phyloP scores from a whole-genome alignment of 2,329 filamentous ascomycete genomes.

The Pestalotiopsis sp. region DNA sequence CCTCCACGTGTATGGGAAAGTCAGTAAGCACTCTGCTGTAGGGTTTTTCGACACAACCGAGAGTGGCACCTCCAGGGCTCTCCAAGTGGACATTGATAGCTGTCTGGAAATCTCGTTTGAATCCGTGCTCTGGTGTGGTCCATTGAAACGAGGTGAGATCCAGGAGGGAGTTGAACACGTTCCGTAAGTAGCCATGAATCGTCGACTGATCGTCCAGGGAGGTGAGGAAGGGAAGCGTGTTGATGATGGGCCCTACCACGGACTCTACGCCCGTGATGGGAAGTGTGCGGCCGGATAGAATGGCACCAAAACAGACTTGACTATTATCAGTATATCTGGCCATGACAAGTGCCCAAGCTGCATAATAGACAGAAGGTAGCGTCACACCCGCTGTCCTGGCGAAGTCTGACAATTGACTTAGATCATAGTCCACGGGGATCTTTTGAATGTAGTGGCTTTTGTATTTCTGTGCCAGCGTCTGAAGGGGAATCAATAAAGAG shows the following conservation, averaged over 20 bases:
- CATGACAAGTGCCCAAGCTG: conserved; percentile 38
- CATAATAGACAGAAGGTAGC: background rate
- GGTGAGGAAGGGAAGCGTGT: conserved; percentile 29
- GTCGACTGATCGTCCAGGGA: conserved; percentile 17
- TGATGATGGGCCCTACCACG: conserved; percentile 37
- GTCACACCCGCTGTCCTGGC: background rate
- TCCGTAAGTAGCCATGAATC: conserved; percentile 17
- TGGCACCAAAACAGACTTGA: conserved; percentile 35
- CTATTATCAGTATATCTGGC: conserved; percentile 31
- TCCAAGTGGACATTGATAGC: conserved; percentile 10
- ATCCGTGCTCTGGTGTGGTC: conserved; percentile 17
- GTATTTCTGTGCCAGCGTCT: background rate
- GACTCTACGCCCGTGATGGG: conserved; percentile 29
- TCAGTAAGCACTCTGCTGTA: background rate
- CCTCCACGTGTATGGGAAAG: background rate
- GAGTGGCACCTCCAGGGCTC: background rate
- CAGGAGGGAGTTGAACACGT: conserved; percentile 12
- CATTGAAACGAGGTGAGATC: conserved; percentile 17
- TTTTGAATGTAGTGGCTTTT: background rate
- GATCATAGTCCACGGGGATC: background rate
- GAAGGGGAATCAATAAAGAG: background rate
- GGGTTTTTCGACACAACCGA: conserved; percentile 4
- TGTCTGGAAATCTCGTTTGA: conserved; percentile 6
- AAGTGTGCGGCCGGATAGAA: conserved; percentile 37
- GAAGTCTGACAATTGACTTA: background rate